Base-by-base conservation (phyloP, 2,329 filamentous ascomycete species). In the Ceratocystis cubensis region DNA sequence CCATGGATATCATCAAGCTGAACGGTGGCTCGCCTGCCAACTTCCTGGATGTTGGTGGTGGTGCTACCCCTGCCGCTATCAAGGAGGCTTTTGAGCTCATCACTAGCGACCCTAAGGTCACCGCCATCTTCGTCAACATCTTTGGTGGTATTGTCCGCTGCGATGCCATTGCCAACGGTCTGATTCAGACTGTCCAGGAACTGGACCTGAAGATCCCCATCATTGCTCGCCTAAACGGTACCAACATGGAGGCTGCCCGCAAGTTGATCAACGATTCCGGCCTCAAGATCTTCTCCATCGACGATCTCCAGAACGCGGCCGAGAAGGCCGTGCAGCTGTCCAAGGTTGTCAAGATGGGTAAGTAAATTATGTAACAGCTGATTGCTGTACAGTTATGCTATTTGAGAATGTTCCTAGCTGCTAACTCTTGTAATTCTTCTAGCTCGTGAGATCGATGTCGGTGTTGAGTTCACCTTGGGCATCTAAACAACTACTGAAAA, bases 1-100 rank as follows among this genome's bases (percentile, higher is more conserved):
- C 94, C 76, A 99, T 99, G 94, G 94, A 99, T 79, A 97, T 99
- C 78, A 99, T 99, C 85, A 97, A 99, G 86, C 85, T 99, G 70
- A 99, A 97, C 80, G 94, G 94, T 72, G 94, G 94, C 70, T 82
- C 85, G 75, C 94, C 94, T 70, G 94, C 94, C 73, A 99, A 99
- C 86, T 99, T 99, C 87, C 84, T 99, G 72, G 94, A 99, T 76
- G 94, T 99, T 72, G 94, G 94, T 75, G 94, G 94, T 77, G 94
- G 94, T 82, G 94, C 94, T 72, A 99, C 94, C 69, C 92, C 94
- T 44, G 88, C 92, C 71, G 94, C 94, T 73, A 99, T 99, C 80
- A 90, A 91, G 82, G 88, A 94, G 79, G 94, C 94, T 71, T 99
- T 99, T 75, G 92, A 96, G 78, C 89, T 99, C 74, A 99, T 99